Evolutionary conservation across 768 basidiomycete genomes (phyloP).

Genomic region (Russula sp.): DNA sequence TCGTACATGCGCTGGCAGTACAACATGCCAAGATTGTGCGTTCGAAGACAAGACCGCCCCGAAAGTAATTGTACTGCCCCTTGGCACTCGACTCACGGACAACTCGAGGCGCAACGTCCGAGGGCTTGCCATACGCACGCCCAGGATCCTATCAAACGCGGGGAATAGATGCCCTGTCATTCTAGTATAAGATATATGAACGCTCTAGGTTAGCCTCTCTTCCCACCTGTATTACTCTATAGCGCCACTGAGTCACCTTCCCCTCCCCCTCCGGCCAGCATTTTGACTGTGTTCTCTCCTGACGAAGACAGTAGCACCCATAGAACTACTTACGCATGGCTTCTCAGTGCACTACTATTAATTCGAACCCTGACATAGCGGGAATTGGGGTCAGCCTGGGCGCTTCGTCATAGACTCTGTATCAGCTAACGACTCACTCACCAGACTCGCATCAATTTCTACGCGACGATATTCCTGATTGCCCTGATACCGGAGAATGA

Average conservation of each 20-base stretch:
- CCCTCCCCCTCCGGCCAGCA: background rate
- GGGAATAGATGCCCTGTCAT: background rate
- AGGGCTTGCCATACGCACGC: background rate
- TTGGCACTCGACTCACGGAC: background rate
- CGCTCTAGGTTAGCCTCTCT: background rate
- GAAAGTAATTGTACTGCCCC: background rate
- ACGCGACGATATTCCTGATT: conserved; percentile 11
- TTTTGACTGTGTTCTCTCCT: background rate
- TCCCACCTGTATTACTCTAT: no score
- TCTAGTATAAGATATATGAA: background rate
- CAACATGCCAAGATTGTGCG: background rate
- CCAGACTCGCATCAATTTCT: conserved; percentile 15
- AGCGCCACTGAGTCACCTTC: background rate
- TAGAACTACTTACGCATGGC: background rate
- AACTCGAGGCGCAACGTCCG: background rate
- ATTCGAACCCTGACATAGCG: conserved; percentile 3
- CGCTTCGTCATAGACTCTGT: background rate
- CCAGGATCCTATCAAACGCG: background rate
- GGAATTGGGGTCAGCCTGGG: conserved; percentile 9
- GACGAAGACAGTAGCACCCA: background rate
- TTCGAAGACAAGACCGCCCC: background rate
- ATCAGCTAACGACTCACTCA: no score
- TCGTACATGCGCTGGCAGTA: background rate
- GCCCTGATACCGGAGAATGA: background rate
- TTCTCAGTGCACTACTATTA: background rate